Percentiles rank a stretch among this genome's conserved stretches.
Conservation (phyloP, 2,329 filamentous ascomycete genomes). For the Alternaria gansuensis region DNA sequence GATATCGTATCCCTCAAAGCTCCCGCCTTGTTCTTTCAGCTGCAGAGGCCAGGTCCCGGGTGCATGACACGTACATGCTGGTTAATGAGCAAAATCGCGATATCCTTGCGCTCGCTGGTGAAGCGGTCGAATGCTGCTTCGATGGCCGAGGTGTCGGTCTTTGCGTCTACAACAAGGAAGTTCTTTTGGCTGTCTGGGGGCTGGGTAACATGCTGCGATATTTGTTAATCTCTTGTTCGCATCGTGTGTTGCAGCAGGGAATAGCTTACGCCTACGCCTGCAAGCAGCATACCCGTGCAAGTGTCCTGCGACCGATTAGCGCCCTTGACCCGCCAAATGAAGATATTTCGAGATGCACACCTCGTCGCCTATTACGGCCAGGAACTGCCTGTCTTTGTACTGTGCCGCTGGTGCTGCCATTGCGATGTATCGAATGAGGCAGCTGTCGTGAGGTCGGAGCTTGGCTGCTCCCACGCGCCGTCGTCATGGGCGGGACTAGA, state of each 20-base stretch:
- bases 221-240: conserved; percentile 11
- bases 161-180: conserved; percentile 93
- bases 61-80: conserved; percentile 75
- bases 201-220: conserved; percentile 82
- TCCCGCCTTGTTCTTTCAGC: not conserved
- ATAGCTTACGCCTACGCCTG: conserved; percentile 84
- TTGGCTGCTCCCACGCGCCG: conserved; percentile 27
- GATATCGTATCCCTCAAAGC: not conserved
- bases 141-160: conserved; percentile 88
- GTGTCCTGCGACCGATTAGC: conserved; percentile 72
- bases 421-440: conserved; percentile 29
- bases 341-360: conserved; percentile 57
- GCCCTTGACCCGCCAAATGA: not conserved
- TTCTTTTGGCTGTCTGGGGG: conserved; percentile 94
- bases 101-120: conserved; percentile 90
- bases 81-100: conserved; percentile 95
- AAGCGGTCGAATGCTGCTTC: conserved; percentile 91
- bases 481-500: conserved; percentile 38
- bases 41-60: not conserved
- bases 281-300: conserved; percentile 92
- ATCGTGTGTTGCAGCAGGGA: not conserved
- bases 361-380: conserved; percentile 98
- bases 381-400: conserved; percentile 87
- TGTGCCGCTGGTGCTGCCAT: conserved; percentile 69
- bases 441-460: conserved; percentile 34